A percentile compares a stretch with the other conserved stretches of the same genome.
These are phyloP conservation scores for Pythium dissimile DNA, from an alignment of 352 stramenopile species.

Conservation along the genomic window DNA sequence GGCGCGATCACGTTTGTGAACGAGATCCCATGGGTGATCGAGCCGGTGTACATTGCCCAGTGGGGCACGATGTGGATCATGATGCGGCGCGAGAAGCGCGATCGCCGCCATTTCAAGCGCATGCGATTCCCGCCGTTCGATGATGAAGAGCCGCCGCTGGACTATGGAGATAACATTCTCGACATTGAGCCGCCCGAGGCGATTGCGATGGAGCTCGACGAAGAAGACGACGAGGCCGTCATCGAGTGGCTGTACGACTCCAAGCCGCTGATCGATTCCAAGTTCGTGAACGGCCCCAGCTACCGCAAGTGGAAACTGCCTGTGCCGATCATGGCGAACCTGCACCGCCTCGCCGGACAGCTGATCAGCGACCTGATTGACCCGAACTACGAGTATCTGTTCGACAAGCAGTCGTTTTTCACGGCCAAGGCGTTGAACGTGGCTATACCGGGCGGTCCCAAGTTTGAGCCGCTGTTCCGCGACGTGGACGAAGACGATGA, in stretches of 20 bases:
- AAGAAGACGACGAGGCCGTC: constrained; percentile 93
- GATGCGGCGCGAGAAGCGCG: constrained; percentile 99
- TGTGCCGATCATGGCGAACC: constrained; percentile 97
- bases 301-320: constrained; percentile 97
- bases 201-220: constrained; percentile 96
- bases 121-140: constrained; percentile 99
- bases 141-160: constrained; percentile 97
- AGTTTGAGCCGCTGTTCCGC: constrained; percentile 99
- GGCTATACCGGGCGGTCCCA: constrained; percentile 97
- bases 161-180: constrained; percentile 97
- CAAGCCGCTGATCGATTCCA: constrained; percentile 88
- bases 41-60: constrained; percentile 99
- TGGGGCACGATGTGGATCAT: constrained; percentile 99
- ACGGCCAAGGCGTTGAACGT: constrained; percentile 99
- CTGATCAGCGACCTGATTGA: constrained; percentile 97
- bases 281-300: constrained; percentile 96
- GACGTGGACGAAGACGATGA: constrained; percentile 98
- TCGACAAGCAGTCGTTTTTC: constrained; percentile 97
- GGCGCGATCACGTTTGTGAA: constrained; percentile 99
- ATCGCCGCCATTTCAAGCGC: constrained; percentile 99
- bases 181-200: constrained; percentile 96
- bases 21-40: constrained; percentile 98
- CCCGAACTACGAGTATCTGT: constrained; percentile 93
- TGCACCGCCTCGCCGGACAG: constrained; percentile 96
- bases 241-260: constrained; percentile 99